These are phyloP conservation scores for Cubamyces sp. DNA, from an alignment of 768 basidiomycete species.

Conservation along the genomic window DNA sequence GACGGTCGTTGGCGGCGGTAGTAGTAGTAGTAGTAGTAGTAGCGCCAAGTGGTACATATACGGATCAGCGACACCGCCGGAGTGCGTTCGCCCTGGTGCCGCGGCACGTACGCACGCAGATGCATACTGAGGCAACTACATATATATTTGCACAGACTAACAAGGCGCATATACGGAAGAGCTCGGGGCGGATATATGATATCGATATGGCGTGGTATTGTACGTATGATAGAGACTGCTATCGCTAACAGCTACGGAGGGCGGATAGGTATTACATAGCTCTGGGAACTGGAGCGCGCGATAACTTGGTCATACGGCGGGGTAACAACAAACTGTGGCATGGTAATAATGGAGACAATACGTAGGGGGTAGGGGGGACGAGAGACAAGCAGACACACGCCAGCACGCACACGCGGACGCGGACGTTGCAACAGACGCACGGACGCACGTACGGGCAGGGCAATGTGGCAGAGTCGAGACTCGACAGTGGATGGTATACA, in stretches of 20 bases:
- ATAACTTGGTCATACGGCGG: background rate
- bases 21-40: too few relatives aligned
- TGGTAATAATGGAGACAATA: constrained; percentile 14
- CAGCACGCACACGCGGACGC: too few relatives aligned
- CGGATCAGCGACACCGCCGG: too few relatives aligned
- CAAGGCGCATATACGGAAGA: background rate
- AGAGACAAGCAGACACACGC: too few relatives aligned
- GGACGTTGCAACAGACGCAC: background rate
- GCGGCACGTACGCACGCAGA: background rate
- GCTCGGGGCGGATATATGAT: background rate
- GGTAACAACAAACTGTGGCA: background rate
- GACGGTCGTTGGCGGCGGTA: too few relatives aligned
- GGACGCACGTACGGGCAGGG: too few relatives aligned
- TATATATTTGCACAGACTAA: too few relatives aligned
- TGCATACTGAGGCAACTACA: background rate
- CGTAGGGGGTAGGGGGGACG: too few relatives aligned
- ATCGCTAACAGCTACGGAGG: constrained; percentile 8
- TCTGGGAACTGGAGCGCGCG: too few relatives aligned
- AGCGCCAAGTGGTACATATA: too few relatives aligned
- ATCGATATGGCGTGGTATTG: constrained; percentile 3
- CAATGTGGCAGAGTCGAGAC: too few relatives aligned
- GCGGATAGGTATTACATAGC: constrained; percentile 10
- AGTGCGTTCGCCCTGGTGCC: too few relatives aligned
- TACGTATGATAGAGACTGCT: background rate
- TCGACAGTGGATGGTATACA: constrained; percentile 8